Base-by-base conservation (phyloP, 352 stramenopile species). In the Plasmopara muralis region DNA sequence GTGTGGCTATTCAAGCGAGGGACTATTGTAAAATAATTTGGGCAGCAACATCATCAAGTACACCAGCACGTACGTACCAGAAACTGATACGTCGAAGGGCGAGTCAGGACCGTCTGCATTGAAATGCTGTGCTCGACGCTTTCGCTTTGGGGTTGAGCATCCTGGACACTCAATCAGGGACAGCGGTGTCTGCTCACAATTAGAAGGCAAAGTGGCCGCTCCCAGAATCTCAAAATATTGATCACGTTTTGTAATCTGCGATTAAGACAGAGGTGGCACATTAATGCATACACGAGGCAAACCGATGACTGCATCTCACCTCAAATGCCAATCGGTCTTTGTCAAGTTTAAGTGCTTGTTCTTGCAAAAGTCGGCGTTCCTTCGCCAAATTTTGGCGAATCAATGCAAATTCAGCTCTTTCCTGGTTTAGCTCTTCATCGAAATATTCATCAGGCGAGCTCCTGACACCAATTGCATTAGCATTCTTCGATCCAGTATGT, bases 251-350 rank as follows among this genome's bases (percentile, higher is more conserved):
- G 53, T 38, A 13, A 80, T 68, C 72, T 83, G 49, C 41, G 20
- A 12, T 29, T 50, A 41, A 46, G 16, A 16, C n/a, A 8, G 16
- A 15, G 37, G 5, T 15, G 37, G 31, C 31, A 35, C 10, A 35
- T 35, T 1, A 41, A 18, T 14, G 13, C 12, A 16, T 16, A 16
- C 37, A 15, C 37, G 12, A 13, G 9, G 14, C n/a, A 18, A 16
- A 16, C 6, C 9, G 6, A 15, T 13, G 14, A 16, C 5, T 8
- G 14, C n/a, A 41, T 60, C 20, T 63, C 55, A 84, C 73, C 68
- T 84, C 74, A 45, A 84, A 80, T 14, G 64, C 68, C 41, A 84
- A 67, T 6, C 71, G 71, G 47, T 84, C 74, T n/a, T 84, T 69
- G 49, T 84, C 74, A 18, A 84, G 66, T 60, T 77, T 75, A 46